Base-by-base conservation (phyloP, 495 filamentous ascomycete genomes). In the Xylaria grammica region DNA sequence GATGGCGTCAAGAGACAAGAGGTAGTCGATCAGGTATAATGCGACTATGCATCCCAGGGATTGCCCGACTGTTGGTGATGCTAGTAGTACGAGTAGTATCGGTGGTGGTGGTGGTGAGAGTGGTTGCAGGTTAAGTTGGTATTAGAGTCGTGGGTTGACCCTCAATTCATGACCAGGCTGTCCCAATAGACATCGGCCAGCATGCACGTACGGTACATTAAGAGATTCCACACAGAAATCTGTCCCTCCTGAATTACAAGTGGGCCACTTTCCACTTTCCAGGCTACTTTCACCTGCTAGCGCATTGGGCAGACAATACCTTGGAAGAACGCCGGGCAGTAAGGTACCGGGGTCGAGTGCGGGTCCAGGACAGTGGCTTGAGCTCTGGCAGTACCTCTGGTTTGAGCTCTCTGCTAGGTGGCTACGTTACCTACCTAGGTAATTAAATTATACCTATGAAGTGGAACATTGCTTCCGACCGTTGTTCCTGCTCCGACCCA, bases 211-310 rank as follows among this genome's bases (percentile, higher is more conserved):
- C 11, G n/a, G n/a, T n/a, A 48, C 15, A 8, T 15, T 53, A 50
- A 7, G 15, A n/a, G 26, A 20, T 65, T 34, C 60, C 62, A 60
- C 63, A 62, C 60, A 60, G 63, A 71, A 74, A 74, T 74, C 69
- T 74, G 72, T 74, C 72, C 69, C 72, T 72, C 69, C 69, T 72
- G 61, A 67, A 69, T 60, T 29, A 55, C 50, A 50, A 66, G 66
- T 59, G 64, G 66, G 65, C 24, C 61, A 38, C 15, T 20, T 3
- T 42, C 8, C 32, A 50, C 29, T 6, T 17, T 42, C n/a, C n/a
- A 42, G 13, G 7, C 20, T 51, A 6, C 48, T 52, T 61, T 34
- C 15, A 24, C 30, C 15, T 17, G 40, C 40, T 42, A 42, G 13
- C 3, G 40, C 7, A 42, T 42, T 15, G 40, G 40, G 15, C n/a